Conservation (phyloP, 345 rosid species). For the Eucalyptus polyanthemos region DNA sequence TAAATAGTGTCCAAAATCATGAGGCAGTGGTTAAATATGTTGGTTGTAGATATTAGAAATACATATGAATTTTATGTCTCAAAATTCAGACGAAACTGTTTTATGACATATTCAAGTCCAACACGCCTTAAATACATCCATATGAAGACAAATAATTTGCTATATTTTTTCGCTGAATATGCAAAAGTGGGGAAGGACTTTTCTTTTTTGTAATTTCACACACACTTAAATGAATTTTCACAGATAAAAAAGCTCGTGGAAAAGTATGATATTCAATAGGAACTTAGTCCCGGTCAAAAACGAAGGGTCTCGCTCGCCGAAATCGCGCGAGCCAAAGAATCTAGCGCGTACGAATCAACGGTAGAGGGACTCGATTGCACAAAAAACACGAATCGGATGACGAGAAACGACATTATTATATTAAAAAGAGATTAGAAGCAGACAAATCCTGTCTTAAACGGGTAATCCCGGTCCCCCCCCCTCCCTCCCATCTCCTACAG, state of each 20-base stretch:
- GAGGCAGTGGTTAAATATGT: fast-evolving
- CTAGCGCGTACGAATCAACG: neutral
- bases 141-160: no score
- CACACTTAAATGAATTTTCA: neutral
- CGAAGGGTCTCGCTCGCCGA: neutral
- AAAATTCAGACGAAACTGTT: fast-evolving
- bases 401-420: neutral
- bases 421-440: neutral
- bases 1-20: no score
- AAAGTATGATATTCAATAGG: neutral
- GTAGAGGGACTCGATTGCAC: neutral
- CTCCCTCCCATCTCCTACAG: no score
- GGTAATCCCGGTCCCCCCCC: neutral
- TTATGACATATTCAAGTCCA: no score
- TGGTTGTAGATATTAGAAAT: fast-evolving
- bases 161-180: fast-evolving
- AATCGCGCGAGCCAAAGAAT: neutral
- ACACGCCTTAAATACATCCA: neutral
- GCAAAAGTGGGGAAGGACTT: neutral
- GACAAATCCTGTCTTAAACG: neutral
- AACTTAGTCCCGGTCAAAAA: neutral
- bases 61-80: fast-evolving
- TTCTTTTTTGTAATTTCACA: fast-evolving
- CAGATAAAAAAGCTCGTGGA: neutral
- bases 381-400: neutral